phyloP scores from a whole-genome alignment of 805 yeast genomes.

The Kodamaea nitidulidarum region DNA sequence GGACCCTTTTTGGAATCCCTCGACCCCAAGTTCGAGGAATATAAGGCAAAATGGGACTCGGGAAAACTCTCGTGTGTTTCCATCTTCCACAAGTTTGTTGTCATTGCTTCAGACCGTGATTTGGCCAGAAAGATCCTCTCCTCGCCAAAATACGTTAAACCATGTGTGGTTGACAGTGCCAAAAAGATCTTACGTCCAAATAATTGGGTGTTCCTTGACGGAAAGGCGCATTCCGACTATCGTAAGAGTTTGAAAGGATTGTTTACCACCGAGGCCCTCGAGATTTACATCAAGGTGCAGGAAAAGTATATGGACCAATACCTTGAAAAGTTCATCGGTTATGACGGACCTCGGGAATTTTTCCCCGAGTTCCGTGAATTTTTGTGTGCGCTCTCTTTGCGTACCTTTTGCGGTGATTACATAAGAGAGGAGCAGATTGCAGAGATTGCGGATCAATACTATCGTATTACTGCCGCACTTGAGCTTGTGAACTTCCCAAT shows the following conservation, averaged over 20 bases:
- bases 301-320: slow-evolving; percentile 83
- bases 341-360: slow-evolving; percentile 64
- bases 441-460: slow-evolving; percentile 88
- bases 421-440: slow-evolving; percentile 89
- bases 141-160: slow-evolving; percentile 86
- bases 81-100: slow-evolving; percentile 95
- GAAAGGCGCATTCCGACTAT: slow-evolving; percentile 92
- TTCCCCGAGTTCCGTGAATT: slow-evolving; percentile 95
- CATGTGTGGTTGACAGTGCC: slow-evolving; percentile 98
- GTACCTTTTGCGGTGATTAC: slow-evolving; percentile 94
- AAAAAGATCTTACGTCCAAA: slow-evolving; percentile 88
- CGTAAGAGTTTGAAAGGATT: slow-evolving; percentile 86
- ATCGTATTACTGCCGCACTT: slow-evolving; percentile 87
- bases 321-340: slow-evolving; percentile 61
- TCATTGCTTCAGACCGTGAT: slow-evolving; percentile 85
- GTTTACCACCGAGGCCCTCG: slow-evolving; percentile 79
- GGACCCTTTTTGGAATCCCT: slow-evolving; percentile 94
- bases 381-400: slow-evolving; percentile 88
- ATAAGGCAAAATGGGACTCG: slow-evolving; percentile 87
- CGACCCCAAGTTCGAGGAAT: slow-evolving; percentile 94
- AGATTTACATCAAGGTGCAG: slow-evolving; percentile 77
- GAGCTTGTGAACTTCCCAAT: slow-evolving; percentile 98
- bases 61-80: slow-evolving; percentile 96
- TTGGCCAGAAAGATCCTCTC: slow-evolving; percentile 81
- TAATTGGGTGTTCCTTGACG: slow-evolving; percentile 97